These are phyloP conservation scores for Penicillium fuscoglaucum DNA, from an alignment of 2,329 filamentous ascomycete genomes.

Conservation along the genomic window DNA sequence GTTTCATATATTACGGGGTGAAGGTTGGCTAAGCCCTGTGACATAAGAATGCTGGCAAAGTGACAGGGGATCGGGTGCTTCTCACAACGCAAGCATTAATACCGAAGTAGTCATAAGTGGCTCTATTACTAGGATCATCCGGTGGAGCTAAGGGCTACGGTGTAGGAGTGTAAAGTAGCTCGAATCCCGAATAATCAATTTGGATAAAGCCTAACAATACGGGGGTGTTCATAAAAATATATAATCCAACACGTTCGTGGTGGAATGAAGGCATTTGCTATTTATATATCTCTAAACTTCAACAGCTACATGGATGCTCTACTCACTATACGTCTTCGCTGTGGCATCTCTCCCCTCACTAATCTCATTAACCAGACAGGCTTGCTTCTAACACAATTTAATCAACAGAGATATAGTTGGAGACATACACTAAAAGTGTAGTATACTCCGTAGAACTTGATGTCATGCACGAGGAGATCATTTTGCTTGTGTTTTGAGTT, in stretches of 20 bases:
- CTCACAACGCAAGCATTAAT: background rate
- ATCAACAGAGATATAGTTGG: background rate
- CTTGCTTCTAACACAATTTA: background rate
- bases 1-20: background rate
- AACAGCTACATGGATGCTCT: background rate
- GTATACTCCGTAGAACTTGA: background rate
- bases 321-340: background rate
- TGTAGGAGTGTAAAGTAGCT: background rate
- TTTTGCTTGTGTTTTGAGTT: background rate
- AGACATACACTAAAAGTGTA: background rate
- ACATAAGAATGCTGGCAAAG: background rate
- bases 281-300: background rate
- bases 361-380: accelerated
- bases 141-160: background rate
- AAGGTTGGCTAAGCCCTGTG: background rate
- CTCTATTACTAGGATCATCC: background rate
- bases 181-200: too few species aligned
- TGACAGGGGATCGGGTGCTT: background rate
- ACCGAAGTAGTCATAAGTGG: background rate
- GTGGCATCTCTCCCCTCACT: accelerated
- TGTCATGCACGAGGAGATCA: background rate
- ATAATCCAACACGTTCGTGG: too few species aligned
- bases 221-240: too few species aligned
- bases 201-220: background rate
- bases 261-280: too few species aligned